Conservation (phyloP, 2,329 filamentous ascomycete species). For the Sporothrix brunneoviolacea region DNA sequence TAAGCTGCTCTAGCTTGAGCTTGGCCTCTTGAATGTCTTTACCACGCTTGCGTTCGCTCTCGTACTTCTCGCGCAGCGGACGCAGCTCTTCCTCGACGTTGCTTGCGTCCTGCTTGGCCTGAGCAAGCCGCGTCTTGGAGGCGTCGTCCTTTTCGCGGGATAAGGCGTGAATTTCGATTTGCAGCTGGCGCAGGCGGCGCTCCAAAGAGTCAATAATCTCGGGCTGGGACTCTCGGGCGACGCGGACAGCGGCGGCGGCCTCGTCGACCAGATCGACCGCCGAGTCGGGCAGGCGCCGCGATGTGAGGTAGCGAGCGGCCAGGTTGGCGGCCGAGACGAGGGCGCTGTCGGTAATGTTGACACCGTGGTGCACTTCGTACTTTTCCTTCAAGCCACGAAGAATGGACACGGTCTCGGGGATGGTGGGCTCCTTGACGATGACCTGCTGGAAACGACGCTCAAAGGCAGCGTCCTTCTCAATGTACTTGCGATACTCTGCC, state of each 20-base stretch:
- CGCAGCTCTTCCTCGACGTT: slow-evolving; percentile 91
- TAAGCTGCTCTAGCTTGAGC: slow-evolving; percentile 85
- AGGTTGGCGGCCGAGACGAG: slow-evolving; percentile 88
- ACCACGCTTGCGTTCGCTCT: slow-evolving; percentile 83
- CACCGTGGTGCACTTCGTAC: slow-evolving; percentile 97
- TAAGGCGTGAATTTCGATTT: slow-evolving; percentile 95
- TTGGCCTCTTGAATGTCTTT: slow-evolving; percentile 92
- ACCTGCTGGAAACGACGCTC: slow-evolving; percentile 99
- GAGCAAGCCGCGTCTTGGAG: slow-evolving; percentile 72
- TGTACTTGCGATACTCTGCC: slow-evolving; percentile 95
- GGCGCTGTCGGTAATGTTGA: slow-evolving; percentile 90
- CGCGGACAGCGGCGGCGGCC: slow-evolving; percentile 90
- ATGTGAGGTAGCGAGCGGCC: slow-evolving; percentile 87
- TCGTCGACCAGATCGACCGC: slow-evolving; percentile 96
- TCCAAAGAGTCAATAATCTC: slow-evolving; percentile 94
- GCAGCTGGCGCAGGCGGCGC: slow-evolving; percentile 78
- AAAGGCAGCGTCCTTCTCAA: slow-evolving; percentile 96
- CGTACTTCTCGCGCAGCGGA: slow-evolving; percentile 90
- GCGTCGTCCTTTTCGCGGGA: slow-evolving; percentile 92
- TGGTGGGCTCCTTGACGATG: slow-evolving; percentile 85
- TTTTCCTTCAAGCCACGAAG: slow-evolving; percentile 97
- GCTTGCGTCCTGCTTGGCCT: slow-evolving; percentile 82
- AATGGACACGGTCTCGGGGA: slow-evolving; percentile 90
- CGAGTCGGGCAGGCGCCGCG: slow-evolving; percentile 85
- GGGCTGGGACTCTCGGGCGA: slow-evolving; percentile 91